Evolutionary conservation across 495 filamentous ascomycete genomes (phyloP).

Genomic region (Trichoderma parareesei): DNA sequence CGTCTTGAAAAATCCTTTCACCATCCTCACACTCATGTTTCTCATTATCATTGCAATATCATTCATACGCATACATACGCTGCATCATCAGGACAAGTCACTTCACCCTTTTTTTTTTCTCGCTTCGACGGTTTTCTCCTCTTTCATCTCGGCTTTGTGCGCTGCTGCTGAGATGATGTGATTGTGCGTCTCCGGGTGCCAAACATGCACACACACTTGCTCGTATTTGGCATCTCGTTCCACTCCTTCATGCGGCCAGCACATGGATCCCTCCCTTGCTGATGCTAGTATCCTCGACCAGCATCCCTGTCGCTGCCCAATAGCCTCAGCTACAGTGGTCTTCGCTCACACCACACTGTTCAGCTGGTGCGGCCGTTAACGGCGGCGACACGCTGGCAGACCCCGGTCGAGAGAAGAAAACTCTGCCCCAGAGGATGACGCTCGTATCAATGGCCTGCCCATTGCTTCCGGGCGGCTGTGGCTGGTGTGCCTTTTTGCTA

Average conservation of each 20-base stretch:
- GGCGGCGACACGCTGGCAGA: not conserved
- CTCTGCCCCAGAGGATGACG: not conserved
- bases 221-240: not conserved
- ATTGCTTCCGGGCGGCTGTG: not conserved
- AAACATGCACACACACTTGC: not conserved
- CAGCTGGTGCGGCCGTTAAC: not conserved
- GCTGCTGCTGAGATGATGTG: too few species aligned
- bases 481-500: not conserved
- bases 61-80: too few species aligned
- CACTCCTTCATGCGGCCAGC: not conserved
- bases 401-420: constrained; percentile 1
- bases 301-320: not conserved
- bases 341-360: constrained; percentile 3
- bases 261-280: constrained; percentile 6
- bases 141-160: too few species aligned
- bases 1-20: too few species aligned
- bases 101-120: too few species aligned
- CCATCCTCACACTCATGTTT: too few species aligned
- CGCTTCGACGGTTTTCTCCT: too few species aligned
- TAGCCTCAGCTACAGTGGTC: not conserved
- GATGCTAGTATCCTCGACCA: not conserved
- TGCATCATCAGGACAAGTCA: too few species aligned
- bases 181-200: too few species aligned
- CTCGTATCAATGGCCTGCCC: not conserved
- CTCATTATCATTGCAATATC: too few species aligned